These are phyloP conservation scores for Eimeria sp. DNA, from an alignment of 169 alveolate genomes.

Conservation along the genomic window DNA sequence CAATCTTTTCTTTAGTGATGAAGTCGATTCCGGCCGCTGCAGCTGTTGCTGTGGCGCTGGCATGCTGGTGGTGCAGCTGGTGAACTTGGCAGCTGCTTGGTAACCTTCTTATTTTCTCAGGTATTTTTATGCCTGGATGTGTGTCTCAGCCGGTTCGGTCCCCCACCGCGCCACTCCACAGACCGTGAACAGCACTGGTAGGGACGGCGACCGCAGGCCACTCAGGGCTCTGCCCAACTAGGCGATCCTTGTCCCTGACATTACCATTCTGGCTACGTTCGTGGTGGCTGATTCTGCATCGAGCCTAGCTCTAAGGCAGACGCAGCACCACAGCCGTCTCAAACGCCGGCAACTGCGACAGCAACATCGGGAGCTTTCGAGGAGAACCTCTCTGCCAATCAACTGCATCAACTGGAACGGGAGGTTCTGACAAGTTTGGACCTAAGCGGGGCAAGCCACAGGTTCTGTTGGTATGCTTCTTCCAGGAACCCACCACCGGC, in stretches of 20 bases:
- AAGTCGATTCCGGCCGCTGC: constrained; percentile 21
- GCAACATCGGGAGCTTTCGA: background rate
- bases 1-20: background rate
- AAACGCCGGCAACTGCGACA: background rate
- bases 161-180: background rate
- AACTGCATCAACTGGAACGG: background rate
- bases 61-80: constrained; percentile 38
- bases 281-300: background rate
- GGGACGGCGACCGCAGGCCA: constrained; percentile 3
- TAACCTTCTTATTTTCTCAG: background rate
- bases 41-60: constrained; percentile 36
- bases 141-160: background rate
- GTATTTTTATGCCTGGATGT: background rate
- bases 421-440: background rate
- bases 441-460: background rate
- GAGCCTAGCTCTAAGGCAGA: background rate
- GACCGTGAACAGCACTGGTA: background rate
- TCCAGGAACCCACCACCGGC: background rate
- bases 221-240: background rate
- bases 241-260: background rate
- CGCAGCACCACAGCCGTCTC: background rate
- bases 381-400: background rate
- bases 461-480: background rate
- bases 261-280: background rate
- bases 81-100: background rate